Percentiles rank a stretch among this genome's conserved stretches.
Conservation (phyloP, 768 basidiomycete species). For the Mycena galericulata region DNA sequence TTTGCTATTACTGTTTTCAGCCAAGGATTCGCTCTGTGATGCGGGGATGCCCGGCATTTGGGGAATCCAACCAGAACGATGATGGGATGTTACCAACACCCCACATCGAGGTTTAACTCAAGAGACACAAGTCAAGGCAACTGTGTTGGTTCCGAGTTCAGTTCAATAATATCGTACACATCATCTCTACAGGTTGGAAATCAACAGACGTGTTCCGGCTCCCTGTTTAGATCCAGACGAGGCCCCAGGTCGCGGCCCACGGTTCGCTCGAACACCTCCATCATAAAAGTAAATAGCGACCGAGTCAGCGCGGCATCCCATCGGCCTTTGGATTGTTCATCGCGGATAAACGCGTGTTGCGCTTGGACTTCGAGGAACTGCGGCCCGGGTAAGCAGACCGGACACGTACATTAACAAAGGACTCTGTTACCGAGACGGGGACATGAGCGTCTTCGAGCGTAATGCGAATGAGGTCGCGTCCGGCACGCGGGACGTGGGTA, state of each 20-base stretch:
- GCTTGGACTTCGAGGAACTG: conserved; percentile 97
- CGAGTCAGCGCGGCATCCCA: conserved; percentile 95
- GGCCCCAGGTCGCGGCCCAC: conserved; percentile 89
- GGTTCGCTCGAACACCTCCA: conserved; percentile 94
- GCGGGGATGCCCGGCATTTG: too few species aligned
- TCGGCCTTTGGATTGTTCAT: conserved; percentile 91
- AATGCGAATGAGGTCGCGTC: conserved; percentile 86
- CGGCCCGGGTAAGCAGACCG: conserved; percentile 2
- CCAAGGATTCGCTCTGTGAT: too few species aligned
- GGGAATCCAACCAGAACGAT: too few species aligned
- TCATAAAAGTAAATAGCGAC: conserved; percentile 85
- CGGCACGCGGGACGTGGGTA: conserved; percentile 91
- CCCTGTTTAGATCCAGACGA: conserved; percentile 53
- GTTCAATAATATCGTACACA: background rate
- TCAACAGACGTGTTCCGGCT: conserved; percentile 85
- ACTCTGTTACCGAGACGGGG: conserved; percentile 68
- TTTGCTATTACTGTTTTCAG: too few species aligned
- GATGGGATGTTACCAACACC: too few species aligned
- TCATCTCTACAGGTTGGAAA: background rate
- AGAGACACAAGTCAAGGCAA: too few species aligned
- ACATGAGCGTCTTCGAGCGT: conserved; percentile 86
- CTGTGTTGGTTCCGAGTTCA: too few species aligned
- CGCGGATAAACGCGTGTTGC: conserved; percentile 96
- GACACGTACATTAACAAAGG: background rate
- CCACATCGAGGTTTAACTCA: too few species aligned